Conservation (phyloP, 805 yeast genomes). For the Candida incommunis region DNA sequence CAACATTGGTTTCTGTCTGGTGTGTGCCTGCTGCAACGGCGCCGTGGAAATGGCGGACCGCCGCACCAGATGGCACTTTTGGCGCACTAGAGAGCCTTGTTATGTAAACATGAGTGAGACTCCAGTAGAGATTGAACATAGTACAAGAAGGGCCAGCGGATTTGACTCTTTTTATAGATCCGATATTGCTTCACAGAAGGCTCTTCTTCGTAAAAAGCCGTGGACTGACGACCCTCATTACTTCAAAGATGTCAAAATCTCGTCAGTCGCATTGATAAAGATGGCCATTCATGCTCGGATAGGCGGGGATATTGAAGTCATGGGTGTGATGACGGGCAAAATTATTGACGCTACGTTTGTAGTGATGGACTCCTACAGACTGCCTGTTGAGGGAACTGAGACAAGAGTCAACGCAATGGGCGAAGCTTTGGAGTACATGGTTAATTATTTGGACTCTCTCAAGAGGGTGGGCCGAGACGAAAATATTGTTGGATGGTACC, state of each 20-base stretch:
- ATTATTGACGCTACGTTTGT: slow-evolving; percentile 96
- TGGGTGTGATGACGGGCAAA: slow-evolving; percentile 98
- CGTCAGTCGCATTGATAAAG: slow-evolving; percentile 85
- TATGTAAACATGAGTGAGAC: no score
- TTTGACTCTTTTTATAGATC: not conserved
- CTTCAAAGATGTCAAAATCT: slow-evolving; percentile 79
- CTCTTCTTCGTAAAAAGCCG: not conserved
- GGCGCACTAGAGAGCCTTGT: no score
- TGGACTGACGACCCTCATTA: not conserved
- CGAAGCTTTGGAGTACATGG: slow-evolving; percentile 94
- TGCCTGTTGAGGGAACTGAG: slow-evolving; percentile 96
- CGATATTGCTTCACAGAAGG: not conserved
- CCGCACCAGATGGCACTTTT: no score
- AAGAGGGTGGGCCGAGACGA: slow-evolving; percentile 98
- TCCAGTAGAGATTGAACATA: no score
- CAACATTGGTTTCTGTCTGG: no score
- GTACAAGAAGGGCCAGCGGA: not conserved
- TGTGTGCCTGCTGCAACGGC: no score
- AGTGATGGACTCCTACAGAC: slow-evolving; percentile 96
- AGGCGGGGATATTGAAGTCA: slow-evolving; percentile 66
- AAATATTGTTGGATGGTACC: slow-evolving; percentile 99
- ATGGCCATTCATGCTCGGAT: slow-evolving; percentile 94
- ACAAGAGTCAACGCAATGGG: slow-evolving; percentile 98
- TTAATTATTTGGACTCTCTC: slow-evolving; percentile 91
- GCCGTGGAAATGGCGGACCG: no score